These are phyloP conservation scores for Syncephalastrum racemosum DNA, from an alignment of 371 early-diverging fungal genomes.

Conservation along the genomic window DNA sequence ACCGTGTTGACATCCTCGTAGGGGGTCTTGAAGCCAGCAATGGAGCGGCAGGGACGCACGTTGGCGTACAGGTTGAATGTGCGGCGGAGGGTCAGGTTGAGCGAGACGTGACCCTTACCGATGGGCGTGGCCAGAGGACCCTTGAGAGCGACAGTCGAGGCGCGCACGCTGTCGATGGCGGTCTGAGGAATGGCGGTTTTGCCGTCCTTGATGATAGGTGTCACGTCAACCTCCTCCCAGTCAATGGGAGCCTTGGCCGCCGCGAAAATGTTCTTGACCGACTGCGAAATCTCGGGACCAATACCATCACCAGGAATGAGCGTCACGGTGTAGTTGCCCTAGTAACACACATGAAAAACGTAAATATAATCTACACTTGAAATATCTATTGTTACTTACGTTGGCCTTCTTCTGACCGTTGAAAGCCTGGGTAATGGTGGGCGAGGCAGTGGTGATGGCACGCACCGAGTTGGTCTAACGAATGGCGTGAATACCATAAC, in stretches of 20 bases:
- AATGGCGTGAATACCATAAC: background rate
- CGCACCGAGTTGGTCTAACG: constrained; percentile 42
- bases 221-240: constrained; percentile 96
- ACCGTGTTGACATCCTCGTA: constrained; percentile 97
- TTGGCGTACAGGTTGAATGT: constrained; percentile 98
- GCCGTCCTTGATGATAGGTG: constrained; percentile 90
- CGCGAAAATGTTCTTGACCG: constrained; percentile 90
- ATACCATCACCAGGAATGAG: constrained; percentile 99
- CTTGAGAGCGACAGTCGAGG: constrained; percentile 96
- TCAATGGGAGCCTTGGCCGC: constrained; percentile 95
- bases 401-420: constrained; percentile 64
- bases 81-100: constrained; percentile 96
- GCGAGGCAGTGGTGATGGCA: constrained; percentile 56
- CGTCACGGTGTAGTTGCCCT: constrained; percentile 86
- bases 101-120: constrained; percentile 98
- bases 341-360: background rate
- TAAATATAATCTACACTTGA: background rate
- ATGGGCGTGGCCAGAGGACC: constrained; percentile 97
- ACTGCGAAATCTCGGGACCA: constrained; percentile 96
- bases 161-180: constrained; percentile 87
- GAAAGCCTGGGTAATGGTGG: constrained; percentile 63
- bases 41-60: constrained; percentile 95
- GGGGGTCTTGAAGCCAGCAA: constrained; percentile 93
- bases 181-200: constrained; percentile 92
- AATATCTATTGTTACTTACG: constrained; percentile 35